Conservation (phyloP, 305 asterid species). For the Plantago lanceolata region DNA sequence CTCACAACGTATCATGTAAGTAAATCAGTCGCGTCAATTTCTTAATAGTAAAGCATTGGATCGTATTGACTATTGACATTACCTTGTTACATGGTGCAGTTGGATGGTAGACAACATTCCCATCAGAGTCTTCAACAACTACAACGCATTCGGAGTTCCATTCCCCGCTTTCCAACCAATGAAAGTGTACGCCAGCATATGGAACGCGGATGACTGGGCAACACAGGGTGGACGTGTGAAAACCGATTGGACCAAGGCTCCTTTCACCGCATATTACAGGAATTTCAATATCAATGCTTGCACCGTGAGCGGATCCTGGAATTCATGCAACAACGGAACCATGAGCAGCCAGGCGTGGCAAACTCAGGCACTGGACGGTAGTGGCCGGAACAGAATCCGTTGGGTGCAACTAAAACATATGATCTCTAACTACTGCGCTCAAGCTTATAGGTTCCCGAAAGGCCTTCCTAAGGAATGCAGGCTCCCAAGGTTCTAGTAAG, state of each 20-base stretch:
- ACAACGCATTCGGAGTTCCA: background rate
- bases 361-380: background rate
- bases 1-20: slow-evolving; percentile 4
- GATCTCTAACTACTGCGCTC: slow-evolving; percentile 2
- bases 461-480: slow-evolving; percentile 8
- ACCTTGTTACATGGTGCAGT: background rate
- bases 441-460: background rate
- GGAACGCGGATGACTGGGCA: background rate
- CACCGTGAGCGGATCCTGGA: background rate
- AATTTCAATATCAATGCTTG: background rate
- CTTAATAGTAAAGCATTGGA: too few relatives aligned
- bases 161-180: background rate
- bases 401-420: background rate
- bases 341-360: background rate
- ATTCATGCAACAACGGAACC: background rate
- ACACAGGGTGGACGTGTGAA: too few relatives aligned
- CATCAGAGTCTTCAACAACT: background rate
- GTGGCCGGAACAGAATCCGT: background rate
- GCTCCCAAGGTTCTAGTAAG: slow-evolving; percentile 2
- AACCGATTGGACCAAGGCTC: too few relatives aligned
- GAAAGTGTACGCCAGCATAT: background rate
- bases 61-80: background rate
- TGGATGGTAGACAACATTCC: background rate
- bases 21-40: background rate
- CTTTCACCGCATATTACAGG: background rate